Base-by-base conservation (phyloP, 352 stramenopile species). In the Globisporangium perplexum region DNA sequence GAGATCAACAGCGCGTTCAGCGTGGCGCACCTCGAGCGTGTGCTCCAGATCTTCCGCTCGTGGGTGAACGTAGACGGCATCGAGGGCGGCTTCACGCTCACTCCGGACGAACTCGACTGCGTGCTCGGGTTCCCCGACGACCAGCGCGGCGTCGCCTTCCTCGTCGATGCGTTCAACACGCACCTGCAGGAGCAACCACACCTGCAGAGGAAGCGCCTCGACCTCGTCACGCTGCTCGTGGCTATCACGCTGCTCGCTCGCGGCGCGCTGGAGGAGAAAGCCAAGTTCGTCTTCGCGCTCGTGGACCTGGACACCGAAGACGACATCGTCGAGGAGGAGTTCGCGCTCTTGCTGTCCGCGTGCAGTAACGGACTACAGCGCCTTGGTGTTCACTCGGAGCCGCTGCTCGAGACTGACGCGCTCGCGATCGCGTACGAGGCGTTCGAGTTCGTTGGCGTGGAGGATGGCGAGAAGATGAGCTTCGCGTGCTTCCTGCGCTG, bases 261-360 rank as follows among this genome's bases (percentile, higher is more conserved):
- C 7, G 77, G 78, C 1, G 24, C 74, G 15, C 57, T 89, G 4
- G 71, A 67, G 20, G 70, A 74, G 33, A 86, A 83, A 50, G 68
- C 67, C 45, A 63, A 60, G 18, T 77, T 90, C 33, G 54, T 91
- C 2, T 91, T 91, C 59, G 47, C 67, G 36, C 66, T 89, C 45
- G 74, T 88, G 38, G 81, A 89, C 53, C 62, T 91, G 44, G 78
- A 91, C 52, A 76, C 64, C 1, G 81, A 91, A 47, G 81, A 91
- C 60, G 81, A 91, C 53, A 78, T 88, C 41, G 69, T 79, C 55
- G 76, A 87, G 54, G 68, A 77, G 31, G 78, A 89, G 59, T 63
- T 92, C 44, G 78, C 74, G 24, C 68, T 92, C 47, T 55, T 86
- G 4, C 64, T 92, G n/a, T 71, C 71, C 12, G 59, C 74, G 7